A percentile compares a stretch with the other conserved stretches of the same genome.
phyloP scores from a whole-genome alignment of 1,139 yeast genomes.

The Lodderomyces parapsilosis region DNA sequence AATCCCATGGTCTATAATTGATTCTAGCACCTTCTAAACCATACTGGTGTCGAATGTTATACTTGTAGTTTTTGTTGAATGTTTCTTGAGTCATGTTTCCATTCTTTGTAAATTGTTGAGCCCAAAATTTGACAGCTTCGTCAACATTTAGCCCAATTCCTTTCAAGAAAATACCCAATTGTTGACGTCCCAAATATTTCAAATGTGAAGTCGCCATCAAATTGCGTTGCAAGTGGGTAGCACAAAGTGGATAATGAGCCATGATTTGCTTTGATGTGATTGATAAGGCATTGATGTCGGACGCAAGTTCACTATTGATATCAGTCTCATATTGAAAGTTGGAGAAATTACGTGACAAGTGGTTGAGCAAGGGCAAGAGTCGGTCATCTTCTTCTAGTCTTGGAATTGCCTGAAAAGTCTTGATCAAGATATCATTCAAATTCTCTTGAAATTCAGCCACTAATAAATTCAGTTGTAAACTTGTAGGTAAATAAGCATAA shows the following conservation, averaged over 20 bases:
- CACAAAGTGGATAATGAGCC: constrained; percentile 83
- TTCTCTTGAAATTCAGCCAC: constrained; percentile 62
- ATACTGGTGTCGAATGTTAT: constrained; percentile 83
- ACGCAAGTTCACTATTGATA: constrained; percentile 32
- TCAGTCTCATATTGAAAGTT: constrained; percentile 49
- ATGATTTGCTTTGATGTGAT: constrained; percentile 55
- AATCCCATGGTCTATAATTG: constrained; percentile 84
- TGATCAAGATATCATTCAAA: constrained; percentile 53
- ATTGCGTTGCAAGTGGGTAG: constrained; percentile 63
- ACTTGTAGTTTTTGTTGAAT: constrained; percentile 83
- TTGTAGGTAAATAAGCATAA: constrained; percentile 79
- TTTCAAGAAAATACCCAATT: constrained; percentile 78
- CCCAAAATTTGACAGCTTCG: constrained; percentile 88
- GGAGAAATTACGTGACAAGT: constrained; percentile 73
- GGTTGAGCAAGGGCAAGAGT: constrained; percentile 75
- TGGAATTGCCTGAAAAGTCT: constrained; percentile 78
- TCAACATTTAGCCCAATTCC: constrained; percentile 87
- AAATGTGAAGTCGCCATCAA: constrained; percentile 67
- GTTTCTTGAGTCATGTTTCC: constrained; percentile 59
- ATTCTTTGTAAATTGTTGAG: constrained; percentile 62
- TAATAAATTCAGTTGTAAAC: constrained; percentile 70
- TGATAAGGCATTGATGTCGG: constrained; percentile 63
- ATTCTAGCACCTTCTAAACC: constrained; percentile 90
- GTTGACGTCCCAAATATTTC: constrained; percentile 80
- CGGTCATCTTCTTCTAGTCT: constrained; percentile 91